Evolutionary conservation across 2,329 filamentous ascomycete genomes (phyloP).

Genomic region (Fusarium solani-melongenae): DNA sequence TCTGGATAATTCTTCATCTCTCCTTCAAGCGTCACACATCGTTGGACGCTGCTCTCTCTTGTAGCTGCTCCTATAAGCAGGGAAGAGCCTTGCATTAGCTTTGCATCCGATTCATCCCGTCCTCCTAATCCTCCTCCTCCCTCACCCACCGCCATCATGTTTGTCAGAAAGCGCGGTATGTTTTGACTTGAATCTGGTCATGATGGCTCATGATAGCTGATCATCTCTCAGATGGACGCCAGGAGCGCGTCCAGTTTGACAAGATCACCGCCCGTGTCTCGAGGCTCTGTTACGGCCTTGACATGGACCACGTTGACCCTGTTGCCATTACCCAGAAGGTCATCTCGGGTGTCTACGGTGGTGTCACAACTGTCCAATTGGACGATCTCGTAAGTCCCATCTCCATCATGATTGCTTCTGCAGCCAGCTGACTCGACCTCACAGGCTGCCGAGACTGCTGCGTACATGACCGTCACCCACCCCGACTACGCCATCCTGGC

Average conservation of each 20-base stretch:
- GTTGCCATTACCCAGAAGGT: constrained; percentile 99
- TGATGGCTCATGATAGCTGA: constrained; percentile 42
- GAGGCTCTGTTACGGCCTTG: constrained; percentile 95
- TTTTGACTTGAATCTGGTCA: constrained; percentile 28
- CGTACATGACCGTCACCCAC: constrained; percentile 99
- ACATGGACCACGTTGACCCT: constrained; percentile 93
- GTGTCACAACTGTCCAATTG: constrained; percentile 94
- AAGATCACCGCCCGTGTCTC: constrained; percentile 99
- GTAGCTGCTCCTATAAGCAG: constrained; percentile 40
- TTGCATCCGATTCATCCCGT: constrained; percentile 33
- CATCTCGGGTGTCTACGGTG: constrained; percentile 98
- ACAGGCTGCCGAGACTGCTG: constrained; percentile 96
- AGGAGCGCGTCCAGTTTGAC: constrained; percentile 99
- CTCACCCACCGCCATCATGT: constrained; percentile 59
- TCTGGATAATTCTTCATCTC: constrained; percentile 23
- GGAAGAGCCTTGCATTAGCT: constrained; percentile 37
- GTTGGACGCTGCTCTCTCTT: constrained; percentile 37
- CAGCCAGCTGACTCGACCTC: constrained; percentile 10
- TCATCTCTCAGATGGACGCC: constrained; percentile 80
- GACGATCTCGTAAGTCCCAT: constrained; percentile 87
- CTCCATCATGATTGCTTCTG: background rate
- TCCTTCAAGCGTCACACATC: constrained; percentile 26
- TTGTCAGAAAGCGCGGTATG: constrained; percentile 72
- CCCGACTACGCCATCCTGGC: constrained; percentile 99
- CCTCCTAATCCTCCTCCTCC: constrained; percentile 30